These are phyloP conservation scores for Xylariales sp. DNA, from an alignment of 2,329 filamentous ascomycete species.

Conservation along the genomic window DNA sequence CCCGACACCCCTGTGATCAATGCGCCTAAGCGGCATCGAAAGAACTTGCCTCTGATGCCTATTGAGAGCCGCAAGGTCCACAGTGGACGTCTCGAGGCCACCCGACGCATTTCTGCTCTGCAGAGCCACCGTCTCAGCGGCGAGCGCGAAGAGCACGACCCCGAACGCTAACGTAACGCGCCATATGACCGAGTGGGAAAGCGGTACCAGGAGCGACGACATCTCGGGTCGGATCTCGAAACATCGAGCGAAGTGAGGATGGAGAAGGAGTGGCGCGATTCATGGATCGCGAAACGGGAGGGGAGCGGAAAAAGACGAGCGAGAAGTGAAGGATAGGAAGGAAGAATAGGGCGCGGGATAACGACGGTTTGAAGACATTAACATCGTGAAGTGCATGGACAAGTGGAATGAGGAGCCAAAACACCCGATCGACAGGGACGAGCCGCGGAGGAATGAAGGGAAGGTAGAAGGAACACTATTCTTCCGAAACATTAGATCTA, in stretches of 20 bases:
- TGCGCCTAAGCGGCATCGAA: conserved; percentile 45
- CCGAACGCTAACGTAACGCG: conserved; percentile 19
- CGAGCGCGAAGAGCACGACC: conserved; percentile 10
- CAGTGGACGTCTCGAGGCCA: not conserved
- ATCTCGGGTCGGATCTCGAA: conserved; percentile 8
- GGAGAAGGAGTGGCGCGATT: not conserved
- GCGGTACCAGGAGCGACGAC: conserved; percentile 15
- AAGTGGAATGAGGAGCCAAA: conserved; percentile 34
- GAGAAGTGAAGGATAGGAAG: not conserved
- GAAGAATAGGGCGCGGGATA: conserved; percentile 3
- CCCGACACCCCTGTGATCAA: conserved; percentile 43
- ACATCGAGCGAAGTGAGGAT: not conserved
- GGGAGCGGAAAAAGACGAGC: not conserved
- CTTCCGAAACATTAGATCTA: conserved; percentile 31
- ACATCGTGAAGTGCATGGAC: conserved; percentile 12
- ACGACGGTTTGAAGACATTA: not conserved
- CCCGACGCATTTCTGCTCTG: conserved; percentile 24
- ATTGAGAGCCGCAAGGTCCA: conserved; percentile 35
- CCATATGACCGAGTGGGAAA: conserved; percentile 9
- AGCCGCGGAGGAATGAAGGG: conserved; percentile 42
- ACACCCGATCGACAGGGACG: conserved; percentile 31
- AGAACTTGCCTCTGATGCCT: conserved; percentile 40
- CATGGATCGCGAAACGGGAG: not conserved
- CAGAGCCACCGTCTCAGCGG: conserved; percentile 24
- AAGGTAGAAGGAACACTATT: not conserved